A percentile compares a stretch with the other conserved stretches of the same genome.
These are phyloP conservation scores for Cercospora berteroae DNA, from an alignment of 2,329 filamentous ascomycete species.

Conservation along the genomic window DNA sequence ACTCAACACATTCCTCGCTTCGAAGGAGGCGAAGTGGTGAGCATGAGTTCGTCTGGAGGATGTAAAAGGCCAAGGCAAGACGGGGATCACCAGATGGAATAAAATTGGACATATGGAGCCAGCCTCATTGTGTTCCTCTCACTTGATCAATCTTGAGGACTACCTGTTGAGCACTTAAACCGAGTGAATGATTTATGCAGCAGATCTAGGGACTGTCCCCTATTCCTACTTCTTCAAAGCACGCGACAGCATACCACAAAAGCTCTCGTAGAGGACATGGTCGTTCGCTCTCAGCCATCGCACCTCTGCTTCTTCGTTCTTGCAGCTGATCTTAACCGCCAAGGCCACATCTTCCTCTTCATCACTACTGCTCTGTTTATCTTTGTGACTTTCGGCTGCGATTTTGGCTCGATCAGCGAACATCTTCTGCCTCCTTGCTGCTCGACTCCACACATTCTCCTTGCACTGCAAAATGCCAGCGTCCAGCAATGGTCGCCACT, in stretches of 20 bases:
- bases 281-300: constrained; percentile 77
- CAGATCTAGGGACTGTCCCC: neutral
- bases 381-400: constrained; percentile 31
- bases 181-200: neutral
- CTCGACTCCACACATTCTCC: constrained; percentile 76
- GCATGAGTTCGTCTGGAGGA: neutral
- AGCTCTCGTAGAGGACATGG: constrained; percentile 75
- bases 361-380: constrained; percentile 37
- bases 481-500: constrained; percentile 56
- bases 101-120: neutral
- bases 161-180: neutral
- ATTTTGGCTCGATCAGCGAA: constrained; percentile 2
- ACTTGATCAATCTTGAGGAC: neutral
- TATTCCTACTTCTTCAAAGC: constrained; percentile 17
- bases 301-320: constrained; percentile 44
- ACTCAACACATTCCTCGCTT: constrained; percentile 62
- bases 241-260: constrained; percentile 73
- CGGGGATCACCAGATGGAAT: neutral
- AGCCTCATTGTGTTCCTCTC: neutral
- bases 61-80: neutral
- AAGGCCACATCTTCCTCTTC: constrained; percentile 40
- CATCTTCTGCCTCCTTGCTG: constrained; percentile 62
- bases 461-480: constrained; percentile 62
- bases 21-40: constrained; percentile 48
- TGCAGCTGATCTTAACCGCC: constrained; percentile 43